Base-by-base conservation (phyloP, 495 filamentous ascomycete species). In the Xylaria grammica region DNA sequence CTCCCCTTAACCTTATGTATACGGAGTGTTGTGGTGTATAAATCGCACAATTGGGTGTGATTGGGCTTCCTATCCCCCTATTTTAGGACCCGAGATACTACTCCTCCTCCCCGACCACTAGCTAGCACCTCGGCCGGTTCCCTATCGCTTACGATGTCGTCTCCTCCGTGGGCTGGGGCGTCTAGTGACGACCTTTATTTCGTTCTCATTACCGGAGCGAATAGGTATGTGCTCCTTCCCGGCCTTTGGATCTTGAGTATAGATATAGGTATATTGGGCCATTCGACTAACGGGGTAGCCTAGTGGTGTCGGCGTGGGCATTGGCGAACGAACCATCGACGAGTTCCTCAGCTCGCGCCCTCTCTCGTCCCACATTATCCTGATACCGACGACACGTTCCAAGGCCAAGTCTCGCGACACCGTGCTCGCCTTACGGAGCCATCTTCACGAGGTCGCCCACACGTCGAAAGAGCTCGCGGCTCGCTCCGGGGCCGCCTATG, bases 301-400 rank as follows among this genome's bases (percentile, higher is more conserved):
- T 75, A 97, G 96, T 75, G 95, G 95, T 51, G 88, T 99, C 61
- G 95, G 95, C 42, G 92, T 92, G 68, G 87, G 90, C 53, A 95
- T 91, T 60, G 92, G 91, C 69, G 85, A 87, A 64, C 93, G 96
- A 62, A 84, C 98, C 19, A 93, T 94, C 65, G 89, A 96, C 79
- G 93, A 97, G 72, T 98, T 97, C 84, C 85, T 96, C 60, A 75
- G 75, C 53, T 85, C 85, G 11, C 87, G 86, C 59, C 84, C 89
- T 26, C 75, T 83, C 26, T 79, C 82, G 29, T 80, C 89, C 57
- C 86, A 85, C 68, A 82, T 92, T 36, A 76, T 87, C 67, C 78
- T 92, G 32, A 86, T 92, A 68, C 77, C 87, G 38, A 89, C 88
- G 4, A 90, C 90, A 17, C 87, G 89, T 52, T 82, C 82, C 62